These are phyloP conservation scores for Aspergillus ellipticus DNA, from an alignment of 495 filamentous ascomycete species.

Conservation along the genomic window DNA sequence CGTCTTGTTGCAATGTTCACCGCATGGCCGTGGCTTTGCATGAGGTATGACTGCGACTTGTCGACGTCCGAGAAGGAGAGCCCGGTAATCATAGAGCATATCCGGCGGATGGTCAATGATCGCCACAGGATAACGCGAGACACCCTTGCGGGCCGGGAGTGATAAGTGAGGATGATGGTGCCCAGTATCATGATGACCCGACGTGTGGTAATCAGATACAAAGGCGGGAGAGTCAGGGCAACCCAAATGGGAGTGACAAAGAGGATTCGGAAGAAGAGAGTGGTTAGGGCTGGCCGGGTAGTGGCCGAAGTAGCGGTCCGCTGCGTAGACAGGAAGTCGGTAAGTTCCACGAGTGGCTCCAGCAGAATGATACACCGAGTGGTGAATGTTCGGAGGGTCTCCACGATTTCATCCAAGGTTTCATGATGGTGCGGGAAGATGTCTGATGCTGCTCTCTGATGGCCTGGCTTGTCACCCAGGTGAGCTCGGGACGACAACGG, in stretches of 20 bases:
- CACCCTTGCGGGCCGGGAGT: conserved; percentile 81
- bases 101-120: conserved; percentile 64
- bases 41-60: conserved; percentile 26
- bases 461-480: conserved; percentile 56
- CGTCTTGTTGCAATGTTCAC: conserved; percentile 50
- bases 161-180: conserved; percentile 82
- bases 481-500: conserved; percentile 82
- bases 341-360: conserved; percentile 81
- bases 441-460: conserved; percentile 54
- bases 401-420: conserved; percentile 95
- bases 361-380: conserved; percentile 86
- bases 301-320: conserved; percentile 87
- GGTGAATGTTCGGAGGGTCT: conserved; percentile 83
- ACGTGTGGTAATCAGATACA: conserved; percentile 82
- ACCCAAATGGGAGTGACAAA: conserved; percentile 88
- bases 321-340: conserved; percentile 91
- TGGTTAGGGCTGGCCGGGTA: conserved; percentile 85
- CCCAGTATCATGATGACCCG: conserved; percentile 75
- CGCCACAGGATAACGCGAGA: conserved; percentile 88
- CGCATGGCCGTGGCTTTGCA: conserved; percentile 40
- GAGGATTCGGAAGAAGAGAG: conserved; percentile 83
- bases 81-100: conserved; percentile 70
- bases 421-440: conserved; percentile 66
- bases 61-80: conserved; percentile 58
- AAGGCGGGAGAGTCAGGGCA: conserved; percentile 70